Evolutionary conservation across 2,329 filamentous ascomycete species (phyloP).

Genomic region (Ceratocystis lukuohia): DNA sequence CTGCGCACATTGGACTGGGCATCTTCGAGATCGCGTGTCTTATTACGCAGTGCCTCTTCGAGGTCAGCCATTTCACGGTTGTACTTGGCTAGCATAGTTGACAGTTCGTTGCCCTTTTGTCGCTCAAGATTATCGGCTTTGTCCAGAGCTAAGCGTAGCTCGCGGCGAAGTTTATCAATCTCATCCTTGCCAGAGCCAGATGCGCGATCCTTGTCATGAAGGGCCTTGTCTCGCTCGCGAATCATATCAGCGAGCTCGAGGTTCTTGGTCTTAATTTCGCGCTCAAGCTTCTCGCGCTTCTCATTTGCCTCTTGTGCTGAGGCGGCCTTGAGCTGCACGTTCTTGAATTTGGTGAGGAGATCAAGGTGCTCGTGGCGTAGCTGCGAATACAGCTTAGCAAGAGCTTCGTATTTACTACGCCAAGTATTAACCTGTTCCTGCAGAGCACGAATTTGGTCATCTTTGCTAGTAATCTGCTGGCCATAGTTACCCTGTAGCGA

Average conservation of each 20-base stretch:
- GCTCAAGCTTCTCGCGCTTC: conserved; percentile 82
- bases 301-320: conserved; percentile 97
- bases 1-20: conserved; percentile 64
- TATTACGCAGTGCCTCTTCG: conserved; percentile 79
- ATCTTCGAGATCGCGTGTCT: conserved; percentile 77
- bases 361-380: conserved; percentile 90
- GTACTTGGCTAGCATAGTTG: conserved; percentile 86
- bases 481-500: conserved; percentile 73
- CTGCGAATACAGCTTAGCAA: conserved; percentile 95
- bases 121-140: conserved; percentile 84
- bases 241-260: conserved; percentile 99
- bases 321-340: conserved; percentile 87
- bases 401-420: conserved; percentile 89
- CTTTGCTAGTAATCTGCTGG: conserved; percentile 76
- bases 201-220: conserved; percentile 85
- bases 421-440: conserved; percentile 98
- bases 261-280: conserved; percentile 98
- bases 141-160: conserved; percentile 82
- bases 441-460: conserved; percentile 82
- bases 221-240: conserved; percentile 78
- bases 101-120: conserved; percentile 88
- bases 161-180: conserved; percentile 83
- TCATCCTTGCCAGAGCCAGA: conserved; percentile 82
- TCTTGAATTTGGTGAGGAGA: conserved; percentile 89
- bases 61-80: conserved; percentile 95